Conservation (phyloP, 2,329 filamentous ascomycete genomes). For the Cladosporium halotolerans region DNA sequence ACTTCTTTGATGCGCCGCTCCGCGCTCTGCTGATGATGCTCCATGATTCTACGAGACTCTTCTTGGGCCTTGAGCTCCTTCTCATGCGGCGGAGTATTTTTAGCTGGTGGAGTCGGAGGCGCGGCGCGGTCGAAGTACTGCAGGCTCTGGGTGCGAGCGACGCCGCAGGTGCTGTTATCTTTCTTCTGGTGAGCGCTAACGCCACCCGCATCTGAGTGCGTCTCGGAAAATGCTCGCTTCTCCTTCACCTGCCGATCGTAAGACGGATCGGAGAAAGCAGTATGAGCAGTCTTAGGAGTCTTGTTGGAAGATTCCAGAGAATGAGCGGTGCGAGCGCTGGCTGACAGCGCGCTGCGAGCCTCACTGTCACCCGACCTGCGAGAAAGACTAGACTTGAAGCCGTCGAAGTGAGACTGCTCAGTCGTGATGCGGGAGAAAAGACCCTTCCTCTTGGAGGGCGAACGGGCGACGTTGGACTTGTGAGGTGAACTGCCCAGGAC, state of each 20-base stretch:
- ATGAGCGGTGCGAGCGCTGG: background rate
- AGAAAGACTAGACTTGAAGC: slow-evolving; percentile 4
- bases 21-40: background rate
- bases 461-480: slow-evolving; percentile 16
- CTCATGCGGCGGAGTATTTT: slow-evolving; percentile 37
- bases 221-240: slow-evolving; percentile 15
- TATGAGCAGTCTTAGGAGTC: slow-evolving; percentile 13
- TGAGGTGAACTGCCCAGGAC: slow-evolving; percentile 30
- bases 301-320: background rate
- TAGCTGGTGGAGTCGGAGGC: slow-evolving; percentile 39
- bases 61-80: slow-evolving; percentile 2
- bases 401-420: background rate
- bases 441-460: slow-evolving; percentile 26
- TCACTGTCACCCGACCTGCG: background rate
- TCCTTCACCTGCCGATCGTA: slow-evolving; percentile 12
- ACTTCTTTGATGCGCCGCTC: background rate
- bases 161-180: slow-evolving; percentile 2
- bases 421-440: slow-evolving; percentile 14
- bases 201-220: slow-evolving; percentile 10
- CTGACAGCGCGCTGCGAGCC: background rate
- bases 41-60: background rate
- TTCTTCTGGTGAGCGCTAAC: slow-evolving; percentile 7
- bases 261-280: slow-evolving; percentile 13
- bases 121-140: slow-evolving; percentile 23
- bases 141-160: slow-evolving; percentile 23